These are phyloP conservation scores for Simmondsia chinensis DNA, from an alignment of 148 eudicot species.

Conservation along the genomic window DNA sequence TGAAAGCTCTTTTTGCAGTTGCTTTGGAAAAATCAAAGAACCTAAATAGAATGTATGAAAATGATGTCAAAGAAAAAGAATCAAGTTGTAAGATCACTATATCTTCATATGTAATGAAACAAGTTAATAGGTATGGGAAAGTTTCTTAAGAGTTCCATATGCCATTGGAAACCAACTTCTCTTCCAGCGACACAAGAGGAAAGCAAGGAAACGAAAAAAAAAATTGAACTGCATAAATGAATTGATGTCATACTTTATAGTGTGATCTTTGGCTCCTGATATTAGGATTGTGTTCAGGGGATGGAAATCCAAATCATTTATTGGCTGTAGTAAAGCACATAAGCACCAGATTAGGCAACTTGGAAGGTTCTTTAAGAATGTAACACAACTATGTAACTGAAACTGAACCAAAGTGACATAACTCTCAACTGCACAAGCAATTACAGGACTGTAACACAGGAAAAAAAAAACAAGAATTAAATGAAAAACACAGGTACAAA, in stretches of 20 bases:
- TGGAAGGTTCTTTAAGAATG: no score
- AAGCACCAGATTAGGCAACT: constrained; percentile 8
- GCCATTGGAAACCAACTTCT: background rate
- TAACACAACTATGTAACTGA: no score
- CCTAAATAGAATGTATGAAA: constrained; percentile 29
- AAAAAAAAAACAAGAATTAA: background rate
- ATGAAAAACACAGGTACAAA: background rate
- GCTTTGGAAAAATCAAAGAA: constrained; percentile 88
- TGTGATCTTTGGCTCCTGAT: constrained; percentile 82
- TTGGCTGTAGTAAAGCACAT: constrained; percentile 42
- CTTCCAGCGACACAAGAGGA: background rate
- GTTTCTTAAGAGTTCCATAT: no score
- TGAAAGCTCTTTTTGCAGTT: constrained; percentile 77
- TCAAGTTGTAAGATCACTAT: background rate
- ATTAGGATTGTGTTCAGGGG: constrained; percentile 64
- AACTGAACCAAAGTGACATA: no score
- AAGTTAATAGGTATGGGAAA: no score
- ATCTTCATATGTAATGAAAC: no score
- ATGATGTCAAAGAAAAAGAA: background rate
- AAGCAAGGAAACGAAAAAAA: background rate
- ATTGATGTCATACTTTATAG: constrained; percentile 52
- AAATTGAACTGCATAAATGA: background rate
- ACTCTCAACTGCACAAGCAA: no score
- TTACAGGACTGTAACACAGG: background rate
- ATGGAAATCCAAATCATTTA: constrained; percentile 90